These are phyloP conservation scores for Myxozyma kluyveri DNA, from an alignment of 805 yeast genomes.

Conservation along the genomic window DNA sequence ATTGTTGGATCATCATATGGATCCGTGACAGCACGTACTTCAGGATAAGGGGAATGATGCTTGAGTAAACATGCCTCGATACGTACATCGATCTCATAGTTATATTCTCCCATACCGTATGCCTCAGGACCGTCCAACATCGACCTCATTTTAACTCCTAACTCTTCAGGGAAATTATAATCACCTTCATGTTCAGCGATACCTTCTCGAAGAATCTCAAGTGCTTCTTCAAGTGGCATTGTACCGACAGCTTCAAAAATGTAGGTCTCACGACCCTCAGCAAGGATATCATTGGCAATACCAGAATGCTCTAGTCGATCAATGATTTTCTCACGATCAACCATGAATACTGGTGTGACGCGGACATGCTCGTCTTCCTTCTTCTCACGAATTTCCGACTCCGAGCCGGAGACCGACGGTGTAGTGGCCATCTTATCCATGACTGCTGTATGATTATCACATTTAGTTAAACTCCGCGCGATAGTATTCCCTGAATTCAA, in stretches of 20 bases:
- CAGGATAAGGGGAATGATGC: slow-evolving; percentile 58
- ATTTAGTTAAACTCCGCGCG: too few species aligned
- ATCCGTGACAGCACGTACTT: slow-evolving; percentile 48
- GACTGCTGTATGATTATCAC: too few species aligned
- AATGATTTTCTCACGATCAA: neutral
- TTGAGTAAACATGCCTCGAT: slow-evolving; percentile 38
- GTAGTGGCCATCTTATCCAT: neutral
- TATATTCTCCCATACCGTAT: slow-evolving; percentile 8
- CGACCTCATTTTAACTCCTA: slow-evolving; percentile 37
- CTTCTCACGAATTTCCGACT: neutral
- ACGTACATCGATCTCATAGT: slow-evolving; percentile 32
- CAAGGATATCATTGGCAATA: neutral
- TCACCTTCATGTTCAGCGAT: slow-evolving; percentile 44
- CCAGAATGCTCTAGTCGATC: neutral
- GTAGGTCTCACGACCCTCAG: neutral
- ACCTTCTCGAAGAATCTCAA: slow-evolving; percentile 41
- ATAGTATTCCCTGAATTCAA: too few species aligned
- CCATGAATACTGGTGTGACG: neutral
- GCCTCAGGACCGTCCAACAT: slow-evolving; percentile 34
- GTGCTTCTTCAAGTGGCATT: slow-evolving; percentile 41
- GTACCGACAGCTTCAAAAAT: slow-evolving; percentile 40
- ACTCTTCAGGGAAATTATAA: slow-evolving; percentile 44
- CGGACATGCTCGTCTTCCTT: neutral
- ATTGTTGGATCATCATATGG: slow-evolving; percentile 45
- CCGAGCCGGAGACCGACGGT: neutral